Evolutionary conservation across 108 stramenopile genomes (phyloP), one percentile per base, ranked within the genome.

Genomic region (Nitzschia sp.): DNA sequence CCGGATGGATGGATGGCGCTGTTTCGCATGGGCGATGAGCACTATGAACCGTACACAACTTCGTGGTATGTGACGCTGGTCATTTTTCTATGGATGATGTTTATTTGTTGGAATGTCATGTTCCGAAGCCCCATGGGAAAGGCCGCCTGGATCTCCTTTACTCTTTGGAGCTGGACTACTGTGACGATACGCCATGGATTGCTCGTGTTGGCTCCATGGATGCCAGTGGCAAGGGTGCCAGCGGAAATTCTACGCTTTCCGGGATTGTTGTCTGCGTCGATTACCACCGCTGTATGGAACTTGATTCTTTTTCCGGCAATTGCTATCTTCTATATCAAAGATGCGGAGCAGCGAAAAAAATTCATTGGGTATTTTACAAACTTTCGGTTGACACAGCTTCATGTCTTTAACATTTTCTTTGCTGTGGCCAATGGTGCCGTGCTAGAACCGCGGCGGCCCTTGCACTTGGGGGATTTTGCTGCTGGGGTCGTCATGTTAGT

Each of bases 281-380:
- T 87, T 13, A 89, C 88, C 4, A 89, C 89, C 64, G 46, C 72
- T 9, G 74, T 95, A 19, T 95, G 94, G 94, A 95, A 95, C 62
- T 79, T 90, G 64, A 76, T 89, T 13, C 64, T 95, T 9, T 47
- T 90, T 23, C 94, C 94, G 2, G 75, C 74, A 30, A 74, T 87
- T 28, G 4, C 21, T 36, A 72, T 90, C 38, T 38, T 78, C 29
- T 67, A 63, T 18, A 65, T 85, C 60, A 77, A 83, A 35, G 68
- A 71, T 29, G 54, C 69, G 31, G 74, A 79, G 36, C 69, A 83
- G 46, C 66, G 81, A 46, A 48, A 55, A 38, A 70, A 70, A 8
- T 95, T 95, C 47, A 18, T 89, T 15, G 64, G 68, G 46, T 92
- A 79, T 56, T 75, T 82, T 28, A 80, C 76, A n/a, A 68, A 60